Evolutionary conservation across 768 basidiomycete species (phyloP).

Genomic region (Collybia nuda): DNA sequence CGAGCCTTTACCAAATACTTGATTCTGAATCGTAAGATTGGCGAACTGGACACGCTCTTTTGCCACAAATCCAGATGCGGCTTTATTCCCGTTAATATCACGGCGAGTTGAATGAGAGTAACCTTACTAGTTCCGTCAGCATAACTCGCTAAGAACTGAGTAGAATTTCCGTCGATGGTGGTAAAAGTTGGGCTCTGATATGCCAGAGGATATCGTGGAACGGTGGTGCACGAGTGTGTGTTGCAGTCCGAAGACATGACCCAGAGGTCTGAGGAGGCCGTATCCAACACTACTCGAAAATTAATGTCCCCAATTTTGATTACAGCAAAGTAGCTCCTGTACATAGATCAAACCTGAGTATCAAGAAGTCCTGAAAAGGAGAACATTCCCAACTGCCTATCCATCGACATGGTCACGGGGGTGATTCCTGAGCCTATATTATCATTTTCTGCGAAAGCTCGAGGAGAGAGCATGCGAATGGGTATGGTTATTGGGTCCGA

Average conservation of each 20-base stretch:
- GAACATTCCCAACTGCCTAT: slow-evolving; percentile 38
- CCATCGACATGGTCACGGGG: slow-evolving; percentile 41
- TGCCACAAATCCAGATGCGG: slow-evolving; percentile 68
- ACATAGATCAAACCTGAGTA: slow-evolving; percentile 8
- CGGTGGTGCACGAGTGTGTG: slow-evolving; percentile 48
- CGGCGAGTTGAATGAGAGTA: neutral
- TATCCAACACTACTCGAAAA: slow-evolving; percentile 73
- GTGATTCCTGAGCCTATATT: slow-evolving; percentile 39
- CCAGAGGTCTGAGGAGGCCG: slow-evolving; percentile 76
- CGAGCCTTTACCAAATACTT: slow-evolving; percentile 56
- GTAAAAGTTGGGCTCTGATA: slow-evolving; percentile 68
- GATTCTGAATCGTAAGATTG: slow-evolving; percentile 59
- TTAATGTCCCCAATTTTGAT: slow-evolving; percentile 60
- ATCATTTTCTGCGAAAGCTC: slow-evolving; percentile 24
- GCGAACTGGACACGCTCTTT: slow-evolving; percentile 59
- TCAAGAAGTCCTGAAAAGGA: neutral
- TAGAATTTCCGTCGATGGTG: slow-evolving; percentile 59
- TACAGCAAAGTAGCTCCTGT: slow-evolving; percentile 67
- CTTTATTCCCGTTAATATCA: slow-evolving; percentile 31
- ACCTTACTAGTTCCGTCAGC: slow-evolving; percentile 68
- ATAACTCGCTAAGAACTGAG: slow-evolving; percentile 59
- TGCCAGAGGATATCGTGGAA: slow-evolving; percentile 70
- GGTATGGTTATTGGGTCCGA: slow-evolving; percentile 29
- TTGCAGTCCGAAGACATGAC: slow-evolving; percentile 63
- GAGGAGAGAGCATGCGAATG: slow-evolving; percentile 16